phyloP scores from a whole-genome alignment of 768 basidiomycete species.

The Chlorophyllum brunneum region DNA sequence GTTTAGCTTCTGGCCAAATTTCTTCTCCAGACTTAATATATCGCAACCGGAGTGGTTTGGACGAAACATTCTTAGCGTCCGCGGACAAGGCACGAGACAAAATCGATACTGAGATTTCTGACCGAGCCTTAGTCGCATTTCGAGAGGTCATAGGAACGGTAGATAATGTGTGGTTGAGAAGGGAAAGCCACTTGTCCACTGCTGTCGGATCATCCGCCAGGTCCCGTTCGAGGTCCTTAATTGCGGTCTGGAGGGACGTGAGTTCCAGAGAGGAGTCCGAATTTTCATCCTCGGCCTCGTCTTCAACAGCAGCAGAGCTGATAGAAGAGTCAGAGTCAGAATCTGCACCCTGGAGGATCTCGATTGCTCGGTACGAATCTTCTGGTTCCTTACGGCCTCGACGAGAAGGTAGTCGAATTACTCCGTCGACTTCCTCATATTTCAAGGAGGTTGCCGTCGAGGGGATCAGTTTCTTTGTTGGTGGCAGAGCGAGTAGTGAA shows the following conservation, averaged over 20 bases:
- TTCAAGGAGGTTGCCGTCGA: slow-evolving; percentile 31
- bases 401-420: slow-evolving; percentile 53
- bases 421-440: slow-evolving; percentile 65
- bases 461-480: slow-evolving; percentile 44
- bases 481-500: slow-evolving; percentile 48
- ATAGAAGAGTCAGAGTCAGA: slow-evolving; percentile 31
- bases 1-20: slow-evolving; percentile 56
- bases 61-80: slow-evolving; percentile 46
- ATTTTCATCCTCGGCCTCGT: slow-evolving; percentile 34
- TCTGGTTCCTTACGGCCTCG: slow-evolving; percentile 24
- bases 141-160: slow-evolving; percentile 61
- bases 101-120: slow-evolving; percentile 68
- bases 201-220: slow-evolving; percentile 50
- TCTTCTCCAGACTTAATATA: slow-evolving; percentile 74
- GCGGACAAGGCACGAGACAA: slow-evolving; percentile 60
- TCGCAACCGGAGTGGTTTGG: slow-evolving; percentile 49
- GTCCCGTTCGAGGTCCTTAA: slow-evolving; percentile 55
- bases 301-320: slow-evolving; percentile 26
- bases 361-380: slow-evolving; percentile 52
- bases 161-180: slow-evolving; percentile 61
- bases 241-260: slow-evolving; percentile 53
- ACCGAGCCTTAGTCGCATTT: slow-evolving; percentile 62
- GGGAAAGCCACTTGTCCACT: slow-evolving; percentile 54
- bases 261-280: slow-evolving; percentile 27
- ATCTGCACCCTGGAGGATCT: slow-evolving; percentile 20